Evolutionary conservation across 176 grass and related monocot genomes (phyloP).

Genomic region (Tillandsia fasciculata): DNA sequence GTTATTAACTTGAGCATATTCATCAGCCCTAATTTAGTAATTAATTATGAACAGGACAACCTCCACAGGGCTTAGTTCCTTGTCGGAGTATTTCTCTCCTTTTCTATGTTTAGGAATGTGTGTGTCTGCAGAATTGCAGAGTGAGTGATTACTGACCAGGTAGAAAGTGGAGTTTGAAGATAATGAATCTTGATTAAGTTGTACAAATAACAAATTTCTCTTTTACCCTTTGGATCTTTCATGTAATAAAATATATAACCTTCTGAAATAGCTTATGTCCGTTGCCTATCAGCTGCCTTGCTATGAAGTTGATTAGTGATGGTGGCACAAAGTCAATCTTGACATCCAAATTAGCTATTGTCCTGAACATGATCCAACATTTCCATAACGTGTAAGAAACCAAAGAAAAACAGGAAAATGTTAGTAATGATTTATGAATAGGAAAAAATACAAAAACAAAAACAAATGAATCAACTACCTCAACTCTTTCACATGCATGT

Average conservation of each 20-base stretch:
- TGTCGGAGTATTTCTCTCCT: background rate
- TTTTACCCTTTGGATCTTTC: background rate
- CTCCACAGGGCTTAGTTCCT: background rate
- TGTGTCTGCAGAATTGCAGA: background rate
- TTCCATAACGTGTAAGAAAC: background rate
- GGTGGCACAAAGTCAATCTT: slow-evolving; percentile 95
- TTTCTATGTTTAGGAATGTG: background rate
- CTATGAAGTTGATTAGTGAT: slow-evolving; percentile 86
- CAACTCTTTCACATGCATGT: no score
- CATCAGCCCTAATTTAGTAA: no score
- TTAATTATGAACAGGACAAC: no score
- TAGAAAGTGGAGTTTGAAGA: background rate
- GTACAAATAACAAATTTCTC: background rate
- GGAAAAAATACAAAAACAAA: no score
- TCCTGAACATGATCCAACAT: slow-evolving; percentile 38
- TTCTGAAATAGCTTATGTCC: slow-evolving; percentile 88
- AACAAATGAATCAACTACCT: no score
- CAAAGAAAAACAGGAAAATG: background rate
- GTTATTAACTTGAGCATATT: no score
- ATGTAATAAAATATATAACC: slow-evolving; percentile 27
- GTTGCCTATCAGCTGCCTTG: slow-evolving; percentile 80
- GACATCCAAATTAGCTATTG: slow-evolving; percentile 89
- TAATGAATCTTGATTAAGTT: background rate
- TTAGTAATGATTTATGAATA: background rate
- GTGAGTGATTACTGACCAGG: background rate